Evolutionary conservation across 2,329 filamentous ascomycete genomes (phyloP).

Genomic region (Huntiella moniliformis): DNA sequence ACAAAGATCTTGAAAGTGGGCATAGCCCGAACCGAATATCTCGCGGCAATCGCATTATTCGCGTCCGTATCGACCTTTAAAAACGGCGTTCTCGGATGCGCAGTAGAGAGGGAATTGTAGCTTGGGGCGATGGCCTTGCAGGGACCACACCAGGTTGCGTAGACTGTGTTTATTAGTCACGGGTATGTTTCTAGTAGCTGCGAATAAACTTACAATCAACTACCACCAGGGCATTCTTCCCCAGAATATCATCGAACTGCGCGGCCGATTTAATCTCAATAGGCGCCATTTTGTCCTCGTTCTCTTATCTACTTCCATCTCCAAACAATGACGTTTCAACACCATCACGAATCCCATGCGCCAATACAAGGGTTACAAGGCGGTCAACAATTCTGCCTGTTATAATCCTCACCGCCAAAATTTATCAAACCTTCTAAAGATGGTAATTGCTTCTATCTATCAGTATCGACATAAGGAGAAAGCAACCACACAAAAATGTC

Average conservation of each 20-base stretch:
- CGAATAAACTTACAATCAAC: conserved; percentile 60
- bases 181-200: background rate
- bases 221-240: conserved; percentile 60
- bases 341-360: no score
- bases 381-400: background rate
- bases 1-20: conserved; percentile 90
- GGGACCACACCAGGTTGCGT: conserved; percentile 86
- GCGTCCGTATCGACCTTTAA: conserved; percentile 80
- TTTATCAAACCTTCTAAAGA: background rate
- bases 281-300: conserved; percentile 23
- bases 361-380: no score
- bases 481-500: conserved; percentile 1
- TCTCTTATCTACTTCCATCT: no score
- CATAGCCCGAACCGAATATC: conserved; percentile 70
- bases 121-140: conserved; percentile 83
- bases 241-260: conserved; percentile 56
- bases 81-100: conserved; percentile 72
- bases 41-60: conserved; percentile 56
- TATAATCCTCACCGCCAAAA: background rate
- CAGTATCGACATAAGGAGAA: no score
- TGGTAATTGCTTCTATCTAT: background rate
- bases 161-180: conserved; percentile 38
- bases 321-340: no score
- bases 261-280: conserved; percentile 43
- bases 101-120: conserved; percentile 65